Evolutionary conservation across 2,329 filamentous ascomycete genomes (phyloP), one percentile per base, ranked within the genome.

Genomic region (Colletotrichum acutatum): DNA sequence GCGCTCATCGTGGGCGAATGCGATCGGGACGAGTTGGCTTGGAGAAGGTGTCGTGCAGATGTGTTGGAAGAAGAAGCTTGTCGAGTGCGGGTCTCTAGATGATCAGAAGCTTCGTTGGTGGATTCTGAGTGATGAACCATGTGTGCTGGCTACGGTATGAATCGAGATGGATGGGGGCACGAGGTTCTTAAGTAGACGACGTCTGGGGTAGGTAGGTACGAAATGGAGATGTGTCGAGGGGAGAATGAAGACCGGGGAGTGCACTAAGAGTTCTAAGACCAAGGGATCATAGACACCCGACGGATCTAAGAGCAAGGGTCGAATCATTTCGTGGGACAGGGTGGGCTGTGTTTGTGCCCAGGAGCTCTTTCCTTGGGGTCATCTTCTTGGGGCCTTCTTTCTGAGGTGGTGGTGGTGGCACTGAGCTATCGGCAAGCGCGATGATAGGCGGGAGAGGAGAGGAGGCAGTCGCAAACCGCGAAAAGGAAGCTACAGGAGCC

Each of bases 61-160:
- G 52, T 72, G 37, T 49, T 56, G 3, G 59, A 85, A 75, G 58
- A 57, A 2, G 30, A 58, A 53, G 37, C 30, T 58, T 64, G 54
- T 16, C 68, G 34, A 16, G 5, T 22, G 22, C 56, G 66, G 19
- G n/a, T 65, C 34, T 70, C 61, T 26, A 32, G 75, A 76, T 65
- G 62, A 28, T 46, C 28, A 22, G 66, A 70, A 57, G 60, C 46
- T 73, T 71, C 46, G 70, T 54, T 5, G 7, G 46, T 70, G 26
- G 46, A 60, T 14, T 72, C 60, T 46, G 66, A 64, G 46, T 60
- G 56, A 28, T 59, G 71, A 63, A 30, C 30, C 67, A 61, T 49
- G 54, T 57, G 68, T 66, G 12, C 24, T 52, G 22, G 1, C 19
- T n/a, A 42, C 19, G 5, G 5, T 19, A 42, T 22, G 14, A 14